Conservation (phyloP, 31 red algal genomes). For the Bonnemaisonia californica region DNA sequence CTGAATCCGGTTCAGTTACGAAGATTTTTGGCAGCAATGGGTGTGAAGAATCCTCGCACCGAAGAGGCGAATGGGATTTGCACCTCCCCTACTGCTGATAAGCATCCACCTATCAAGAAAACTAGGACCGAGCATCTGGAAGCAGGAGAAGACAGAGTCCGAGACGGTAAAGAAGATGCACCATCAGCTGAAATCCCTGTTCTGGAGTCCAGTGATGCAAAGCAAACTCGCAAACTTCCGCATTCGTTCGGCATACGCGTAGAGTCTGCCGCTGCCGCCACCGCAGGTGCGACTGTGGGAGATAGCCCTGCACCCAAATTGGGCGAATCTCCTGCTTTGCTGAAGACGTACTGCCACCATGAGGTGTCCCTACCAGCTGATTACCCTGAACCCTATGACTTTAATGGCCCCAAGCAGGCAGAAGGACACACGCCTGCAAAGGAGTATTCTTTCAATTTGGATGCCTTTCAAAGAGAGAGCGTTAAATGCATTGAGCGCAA, state of each 20-base stretch:
- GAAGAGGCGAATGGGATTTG: background rate
- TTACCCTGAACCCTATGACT: slow-evolving; percentile 55
- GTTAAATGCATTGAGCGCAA: slow-evolving; percentile 90
- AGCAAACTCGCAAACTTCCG: slow-evolving; percentile 31
- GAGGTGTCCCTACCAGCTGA: slow-evolving; percentile 77
- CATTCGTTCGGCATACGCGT: slow-evolving; percentile 76
- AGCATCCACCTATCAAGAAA: background rate
- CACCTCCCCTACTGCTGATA: background rate
- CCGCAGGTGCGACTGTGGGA: background rate
- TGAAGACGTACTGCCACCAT: slow-evolving; percentile 82
- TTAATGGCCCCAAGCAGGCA: slow-evolving; percentile 33
- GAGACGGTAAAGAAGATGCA: background rate
- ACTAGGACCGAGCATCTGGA: background rate
- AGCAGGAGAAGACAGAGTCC: background rate
- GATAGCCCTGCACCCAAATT: slow-evolving; percentile 35
- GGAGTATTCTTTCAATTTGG: slow-evolving; percentile 88
- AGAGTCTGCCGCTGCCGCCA: slow-evolving; percentile 20
- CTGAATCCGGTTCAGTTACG: background rate
- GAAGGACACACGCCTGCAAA: slow-evolving; percentile 81
- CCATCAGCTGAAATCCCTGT: background rate
- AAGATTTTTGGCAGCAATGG: background rate
- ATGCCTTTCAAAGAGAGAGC: slow-evolving; percentile 94
- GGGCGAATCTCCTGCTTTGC: slow-evolving; percentile 53
- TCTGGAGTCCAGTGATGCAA: slow-evolving; percentile 5
- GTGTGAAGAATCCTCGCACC: background rate